These are phyloP conservation scores for Chamaecyparis obtusa DNA, from an alignment of 75 land plant species.

Conservation along the genomic window DNA sequence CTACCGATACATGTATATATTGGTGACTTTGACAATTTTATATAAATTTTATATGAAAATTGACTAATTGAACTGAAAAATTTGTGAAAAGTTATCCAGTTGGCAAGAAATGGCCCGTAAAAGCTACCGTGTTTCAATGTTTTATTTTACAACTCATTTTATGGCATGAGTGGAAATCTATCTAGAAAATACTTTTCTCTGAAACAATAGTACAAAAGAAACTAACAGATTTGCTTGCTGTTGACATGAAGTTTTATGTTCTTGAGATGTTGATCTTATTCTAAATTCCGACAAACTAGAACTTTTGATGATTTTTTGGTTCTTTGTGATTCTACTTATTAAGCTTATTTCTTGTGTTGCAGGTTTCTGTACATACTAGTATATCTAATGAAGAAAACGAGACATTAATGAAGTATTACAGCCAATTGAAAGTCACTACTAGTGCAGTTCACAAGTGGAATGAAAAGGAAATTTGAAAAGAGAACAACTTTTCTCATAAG, in stretches of 20 bases:
- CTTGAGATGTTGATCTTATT: neutral
- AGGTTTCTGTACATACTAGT: neutral
- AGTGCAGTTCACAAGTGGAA: constrained; percentile 7
- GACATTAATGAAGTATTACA: neutral
- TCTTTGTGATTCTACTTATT: neutral
- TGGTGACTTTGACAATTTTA: too few species aligned
- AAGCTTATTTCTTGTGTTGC: neutral
- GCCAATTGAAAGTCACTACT: constrained; percentile 7
- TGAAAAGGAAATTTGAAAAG: neutral
- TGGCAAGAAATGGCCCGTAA: too few species aligned
- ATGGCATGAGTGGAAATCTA: too few species aligned
- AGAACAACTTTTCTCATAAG: neutral
- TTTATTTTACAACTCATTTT: too few species aligned
- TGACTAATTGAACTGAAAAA: too few species aligned
- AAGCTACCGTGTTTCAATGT: too few species aligned
- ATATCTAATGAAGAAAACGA: constrained; percentile 3
- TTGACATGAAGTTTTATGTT: neutral
- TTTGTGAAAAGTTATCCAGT: too few species aligned
- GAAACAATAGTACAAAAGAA: too few species aligned
- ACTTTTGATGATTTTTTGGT: neutral
- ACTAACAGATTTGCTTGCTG: neutral
- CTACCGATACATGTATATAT: too few species aligned
- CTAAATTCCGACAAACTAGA: neutral
- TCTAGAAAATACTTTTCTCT: too few species aligned
- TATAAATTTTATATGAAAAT: too few species aligned